Conservation (phyloP, 495 filamentous ascomycete genomes). For the Penicillium verhagenii region DNA sequence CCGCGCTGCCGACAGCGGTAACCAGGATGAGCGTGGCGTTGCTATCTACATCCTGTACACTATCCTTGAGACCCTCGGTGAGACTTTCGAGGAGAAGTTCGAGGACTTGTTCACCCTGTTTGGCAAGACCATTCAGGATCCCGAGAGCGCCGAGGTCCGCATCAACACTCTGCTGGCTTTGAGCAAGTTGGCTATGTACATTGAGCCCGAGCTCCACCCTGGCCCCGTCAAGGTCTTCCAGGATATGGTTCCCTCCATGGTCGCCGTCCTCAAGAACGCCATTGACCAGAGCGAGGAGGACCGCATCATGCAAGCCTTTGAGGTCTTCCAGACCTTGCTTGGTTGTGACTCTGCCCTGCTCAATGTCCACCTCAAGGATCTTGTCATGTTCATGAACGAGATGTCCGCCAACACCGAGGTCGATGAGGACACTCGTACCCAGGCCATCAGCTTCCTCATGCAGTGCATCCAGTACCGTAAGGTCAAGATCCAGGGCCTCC, state of each 20-base stretch:
- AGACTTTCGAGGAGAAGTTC: conserved; percentile 74
- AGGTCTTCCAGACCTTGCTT: conserved; percentile 95
- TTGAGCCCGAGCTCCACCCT: conserved; percentile 81
- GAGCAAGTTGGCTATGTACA: conserved; percentile 79
- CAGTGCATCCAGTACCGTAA: conserved; percentile 88
- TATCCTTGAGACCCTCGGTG: conserved; percentile 79
- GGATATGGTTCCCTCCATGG: conserved; percentile 80
- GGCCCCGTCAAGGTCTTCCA: conserved; percentile 71
- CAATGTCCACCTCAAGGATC: conserved; percentile 80
- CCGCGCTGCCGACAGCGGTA: conserved; percentile 66
- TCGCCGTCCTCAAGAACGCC: conserved; percentile 79
- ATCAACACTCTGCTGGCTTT: conserved; percentile 95
- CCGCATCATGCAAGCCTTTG: conserved; percentile 82
- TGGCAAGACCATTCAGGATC: conserved; percentile 81
- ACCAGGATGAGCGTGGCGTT: conserved; percentile 80
- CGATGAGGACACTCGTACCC: conserved; percentile 80
- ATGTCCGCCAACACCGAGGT: conserved; percentile 70
- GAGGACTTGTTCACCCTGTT: conserved; percentile 79
- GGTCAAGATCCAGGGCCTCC: conserved; percentile 88
- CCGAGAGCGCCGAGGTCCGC: conserved; percentile 85
- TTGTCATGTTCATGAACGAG: conserved; percentile 92
- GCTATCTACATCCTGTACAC: conserved; percentile 91
- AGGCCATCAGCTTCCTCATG: conserved; percentile 91
- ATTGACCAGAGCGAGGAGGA: conserved; percentile 81
- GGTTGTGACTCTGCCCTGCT: conserved; percentile 85